Evolutionary conservation across 1,139 yeast species (phyloP).

Genomic region (Saccharomyces hybrid): DNA sequence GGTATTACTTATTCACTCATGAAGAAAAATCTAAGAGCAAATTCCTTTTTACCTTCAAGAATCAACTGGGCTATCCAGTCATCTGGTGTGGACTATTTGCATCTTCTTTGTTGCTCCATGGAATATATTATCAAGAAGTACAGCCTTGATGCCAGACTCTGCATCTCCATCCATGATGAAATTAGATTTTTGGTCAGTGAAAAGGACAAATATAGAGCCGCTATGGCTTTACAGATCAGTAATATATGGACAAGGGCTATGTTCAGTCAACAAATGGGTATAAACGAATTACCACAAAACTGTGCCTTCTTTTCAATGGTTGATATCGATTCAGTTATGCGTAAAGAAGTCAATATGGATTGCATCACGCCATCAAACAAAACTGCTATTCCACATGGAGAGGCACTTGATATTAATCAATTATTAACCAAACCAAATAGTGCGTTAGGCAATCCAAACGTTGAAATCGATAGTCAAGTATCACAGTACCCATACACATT

Average conservation of each 20-base stretch:
- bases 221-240: conserved; percentile 77
- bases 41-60: conserved; percentile 75
- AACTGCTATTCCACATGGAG: conserved; percentile 67
- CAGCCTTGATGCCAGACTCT: conserved; percentile 66
- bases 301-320: conserved; percentile 94
- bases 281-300: conserved; percentile 82
- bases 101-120: conserved; percentile 79
- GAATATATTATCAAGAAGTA: conserved; percentile 64
- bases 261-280: conserved; percentile 89
- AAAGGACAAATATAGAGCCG: conserved; percentile 65
- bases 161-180: conserved; percentile 93
- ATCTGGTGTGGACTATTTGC: conserved; percentile 94
- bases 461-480: conserved; percentile 15
- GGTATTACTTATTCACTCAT: conserved; percentile 82
- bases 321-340: conserved; percentile 76
- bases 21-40: conserved; percentile 54
- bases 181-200: conserved; percentile 71
- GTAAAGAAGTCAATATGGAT: conserved; percentile 83
- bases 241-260: conserved; percentile 95
- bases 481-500: conserved; percentile 13
- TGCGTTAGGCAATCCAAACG: conserved; percentile 15
- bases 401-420: conserved; percentile 53
- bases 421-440: conserved; percentile 38
- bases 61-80: conserved; percentile 98
- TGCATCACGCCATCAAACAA: conserved; percentile 89